These are phyloP conservation scores for Tanacetum coccineum DNA, from an alignment of 129 eudicot species.

Conservation along the genomic window DNA sequence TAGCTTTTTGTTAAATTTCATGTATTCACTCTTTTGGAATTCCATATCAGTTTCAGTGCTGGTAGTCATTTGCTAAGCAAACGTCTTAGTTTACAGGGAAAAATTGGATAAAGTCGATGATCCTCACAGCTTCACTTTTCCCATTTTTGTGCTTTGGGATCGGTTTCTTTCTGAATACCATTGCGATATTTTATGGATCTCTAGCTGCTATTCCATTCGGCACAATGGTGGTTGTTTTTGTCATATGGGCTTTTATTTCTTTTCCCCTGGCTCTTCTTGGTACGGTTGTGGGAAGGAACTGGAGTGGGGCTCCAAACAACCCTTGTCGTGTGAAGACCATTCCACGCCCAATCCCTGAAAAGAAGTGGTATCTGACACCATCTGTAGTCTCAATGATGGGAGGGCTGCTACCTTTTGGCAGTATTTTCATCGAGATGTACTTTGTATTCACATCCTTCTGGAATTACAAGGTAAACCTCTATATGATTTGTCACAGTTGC, in stretches of 20 bases:
- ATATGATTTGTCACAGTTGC: background rate
- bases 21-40: too few relatives aligned
- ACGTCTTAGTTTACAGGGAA: constrained; percentile 44
- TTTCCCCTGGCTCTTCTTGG: constrained; percentile 89
- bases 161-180: constrained; percentile 63
- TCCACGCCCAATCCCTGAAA: constrained; percentile 89
- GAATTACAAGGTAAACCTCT: constrained; percentile 74
- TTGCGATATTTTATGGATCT: constrained; percentile 82
- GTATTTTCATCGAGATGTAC: constrained; percentile 85
- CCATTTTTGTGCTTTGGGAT: constrained; percentile 84
- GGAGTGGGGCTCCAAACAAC: constrained; percentile 90
- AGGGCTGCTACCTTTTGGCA: constrained; percentile 78
- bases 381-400: constrained; percentile 77
- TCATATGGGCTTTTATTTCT: constrained; percentile 72
- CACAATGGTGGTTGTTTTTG: constrained; percentile 74
- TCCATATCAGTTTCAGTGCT: too few relatives aligned
- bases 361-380: constrained; percentile 89
- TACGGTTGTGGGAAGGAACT: constrained; percentile 79
- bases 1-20: too few relatives aligned
- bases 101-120: constrained; percentile 81
- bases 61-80: background rate
- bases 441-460: constrained; percentile 89
- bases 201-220: constrained; percentile 88
- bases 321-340: constrained; percentile 91
- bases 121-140: constrained; percentile 74